Conservation (phyloP, 352 stramenopile species). For the Globisporangium sylvaticum region DNA sequence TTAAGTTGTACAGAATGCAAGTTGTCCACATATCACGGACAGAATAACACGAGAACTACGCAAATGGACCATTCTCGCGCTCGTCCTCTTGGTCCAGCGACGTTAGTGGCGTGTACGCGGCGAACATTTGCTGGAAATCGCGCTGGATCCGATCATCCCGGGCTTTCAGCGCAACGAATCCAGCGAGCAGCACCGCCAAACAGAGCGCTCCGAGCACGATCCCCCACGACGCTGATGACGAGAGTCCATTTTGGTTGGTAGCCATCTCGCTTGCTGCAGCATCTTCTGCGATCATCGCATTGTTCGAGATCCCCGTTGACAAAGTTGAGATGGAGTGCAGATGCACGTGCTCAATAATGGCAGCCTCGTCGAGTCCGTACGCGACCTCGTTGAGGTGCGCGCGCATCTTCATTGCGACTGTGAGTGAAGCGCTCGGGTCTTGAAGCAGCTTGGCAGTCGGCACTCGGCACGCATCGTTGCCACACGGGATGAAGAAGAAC, state of each 20-base stretch:
- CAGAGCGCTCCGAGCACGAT: conserved; percentile 8
- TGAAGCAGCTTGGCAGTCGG: conserved; percentile 14
- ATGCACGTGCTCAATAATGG: conserved; percentile 18
- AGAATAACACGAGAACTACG: background rate
- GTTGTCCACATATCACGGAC: background rate
- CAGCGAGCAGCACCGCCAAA: conserved; percentile 17
- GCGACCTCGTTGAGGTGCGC: conserved; percentile 9
- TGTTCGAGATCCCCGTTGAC: background rate
- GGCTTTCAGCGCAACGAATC: conserved; percentile 17
- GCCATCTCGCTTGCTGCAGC: background rate
- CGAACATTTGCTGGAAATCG: conserved; percentile 28
- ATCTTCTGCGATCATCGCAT: background rate
- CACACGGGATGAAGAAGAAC: conserved; percentile 12
- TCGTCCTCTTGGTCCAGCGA: conserved; percentile 26
- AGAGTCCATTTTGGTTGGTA: background rate
- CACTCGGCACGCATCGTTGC: conserved; percentile 13
- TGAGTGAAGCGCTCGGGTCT: conserved; percentile 14
- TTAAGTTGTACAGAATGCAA: background rate
- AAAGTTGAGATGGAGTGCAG: conserved; percentile 13
- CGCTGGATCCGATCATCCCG: conserved; percentile 27
- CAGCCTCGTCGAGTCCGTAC: conserved; percentile 16
- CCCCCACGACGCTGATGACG: background rate
- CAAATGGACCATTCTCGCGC: conserved; percentile 4
- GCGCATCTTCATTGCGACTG: conserved; percentile 26
- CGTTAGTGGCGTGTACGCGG: conserved; percentile 26